Evolutionary conservation across 768 basidiomycete genomes (phyloP).

Genomic region (Auricularia sp.): DNA sequence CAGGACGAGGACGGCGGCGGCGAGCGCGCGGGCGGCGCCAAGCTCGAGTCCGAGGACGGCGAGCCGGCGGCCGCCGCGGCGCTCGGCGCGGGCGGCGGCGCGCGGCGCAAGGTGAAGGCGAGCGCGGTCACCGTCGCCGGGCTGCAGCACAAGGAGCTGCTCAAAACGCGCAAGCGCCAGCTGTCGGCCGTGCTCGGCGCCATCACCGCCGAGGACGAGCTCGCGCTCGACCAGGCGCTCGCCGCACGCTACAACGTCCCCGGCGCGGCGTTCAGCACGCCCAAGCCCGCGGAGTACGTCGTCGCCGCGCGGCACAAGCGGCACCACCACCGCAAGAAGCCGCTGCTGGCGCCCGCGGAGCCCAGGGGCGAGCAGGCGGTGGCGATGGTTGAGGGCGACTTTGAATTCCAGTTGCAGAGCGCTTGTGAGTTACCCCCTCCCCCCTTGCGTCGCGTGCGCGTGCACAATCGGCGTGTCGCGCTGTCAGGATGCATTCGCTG

Average conservation of each 20-base stretch:
- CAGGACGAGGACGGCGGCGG: constrained; percentile 34
- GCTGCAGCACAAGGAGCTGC: constrained; percentile 64
- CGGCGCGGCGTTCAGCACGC: neutral
- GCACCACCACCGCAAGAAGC: neutral
- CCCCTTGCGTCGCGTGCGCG: neutral
- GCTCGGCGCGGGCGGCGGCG: constrained; percentile 17
- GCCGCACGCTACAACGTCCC: constrained; percentile 29
- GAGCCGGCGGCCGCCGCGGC: constrained; percentile 25
- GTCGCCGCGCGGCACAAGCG: neutral
- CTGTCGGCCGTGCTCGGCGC: constrained; percentile 61
- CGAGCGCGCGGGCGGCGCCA: constrained; percentile 18
- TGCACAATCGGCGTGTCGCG: neutral
- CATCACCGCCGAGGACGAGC: constrained; percentile 53
- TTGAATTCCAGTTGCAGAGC: constrained; percentile 53
- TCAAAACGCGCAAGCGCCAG: constrained; percentile 60
- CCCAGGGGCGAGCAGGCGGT: neutral
- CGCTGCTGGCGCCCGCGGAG: neutral
- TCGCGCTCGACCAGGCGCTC: constrained; percentile 71
- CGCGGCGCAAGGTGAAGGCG: constrained; percentile 14
- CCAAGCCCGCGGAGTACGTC: neutral
- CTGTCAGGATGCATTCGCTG: neutral
- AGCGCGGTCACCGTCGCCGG: constrained; percentile 38
- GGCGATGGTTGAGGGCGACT: constrained; percentile 26
- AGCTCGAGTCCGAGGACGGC: constrained; percentile 22
- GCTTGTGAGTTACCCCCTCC: constrained; percentile 49